Percentiles rank a stretch among this genome's conserved stretches.
Evolutionary conservation across 345 rosid genomes (phyloP).

Genomic region (Viola odorata): DNA sequence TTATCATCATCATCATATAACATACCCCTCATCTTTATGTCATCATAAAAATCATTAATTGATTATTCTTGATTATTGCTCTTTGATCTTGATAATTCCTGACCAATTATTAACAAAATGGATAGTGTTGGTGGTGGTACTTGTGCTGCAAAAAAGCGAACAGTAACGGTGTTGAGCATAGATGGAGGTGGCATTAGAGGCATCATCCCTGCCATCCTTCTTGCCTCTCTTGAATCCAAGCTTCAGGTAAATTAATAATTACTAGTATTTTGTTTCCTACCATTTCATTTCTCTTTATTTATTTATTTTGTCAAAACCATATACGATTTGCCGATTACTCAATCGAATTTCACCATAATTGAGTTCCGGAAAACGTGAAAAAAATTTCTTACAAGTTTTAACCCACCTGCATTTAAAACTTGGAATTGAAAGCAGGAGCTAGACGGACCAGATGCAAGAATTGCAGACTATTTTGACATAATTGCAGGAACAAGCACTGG

Average conservation of each 20-base stretch:
- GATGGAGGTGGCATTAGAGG: conserved; percentile 31
- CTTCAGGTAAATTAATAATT: conserved; percentile 9
- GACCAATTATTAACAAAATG: conserved; percentile 6
- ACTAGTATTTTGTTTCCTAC: background rate
- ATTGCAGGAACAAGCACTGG: conserved; percentile 18
- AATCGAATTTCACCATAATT: background rate
- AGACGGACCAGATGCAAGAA: conserved; percentile 12
- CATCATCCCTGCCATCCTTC: conserved; percentile 22
- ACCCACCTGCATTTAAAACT: too few species aligned
- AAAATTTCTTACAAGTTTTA: too few species aligned
- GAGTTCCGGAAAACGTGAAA: background rate
- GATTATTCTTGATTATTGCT: too few species aligned
- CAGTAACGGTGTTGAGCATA: conserved; percentile 20
- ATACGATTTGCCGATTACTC: background rate
- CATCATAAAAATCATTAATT: too few species aligned
- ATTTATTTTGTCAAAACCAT: background rate
- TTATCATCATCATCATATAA: too few species aligned
- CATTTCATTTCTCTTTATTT: background rate
- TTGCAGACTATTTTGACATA: conserved; percentile 15
- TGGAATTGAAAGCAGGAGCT: background rate
- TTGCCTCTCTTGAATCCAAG: conserved; percentile 18
- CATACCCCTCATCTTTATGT: too few species aligned
- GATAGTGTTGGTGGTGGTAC: background rate
- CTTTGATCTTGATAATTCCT: background rate
- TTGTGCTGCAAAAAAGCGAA: background rate